phyloP scores from a whole-genome alignment of 306 rosid genomes.

The Alnus glutinosa region DNA sequence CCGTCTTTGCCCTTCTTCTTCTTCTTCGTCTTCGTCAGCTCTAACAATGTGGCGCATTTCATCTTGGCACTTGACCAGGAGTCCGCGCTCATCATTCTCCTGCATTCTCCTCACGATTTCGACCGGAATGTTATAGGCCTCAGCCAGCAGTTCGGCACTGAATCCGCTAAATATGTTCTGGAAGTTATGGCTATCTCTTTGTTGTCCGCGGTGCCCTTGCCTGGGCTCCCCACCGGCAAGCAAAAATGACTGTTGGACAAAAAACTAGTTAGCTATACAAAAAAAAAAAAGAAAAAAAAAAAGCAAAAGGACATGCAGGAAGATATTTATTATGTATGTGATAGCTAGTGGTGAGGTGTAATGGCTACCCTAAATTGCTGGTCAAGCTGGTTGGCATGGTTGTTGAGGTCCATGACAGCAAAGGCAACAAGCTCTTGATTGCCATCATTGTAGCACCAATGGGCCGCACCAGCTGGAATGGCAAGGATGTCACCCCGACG shows the following conservation, averaged over 20 bases:
- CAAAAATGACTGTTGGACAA: constrained; percentile 5
- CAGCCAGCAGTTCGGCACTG: constrained; percentile 20
- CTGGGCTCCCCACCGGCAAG: constrained; percentile 30
- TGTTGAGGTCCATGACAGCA: constrained; percentile 29
- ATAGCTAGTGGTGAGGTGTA: no score
- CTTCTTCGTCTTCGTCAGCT: constrained; percentile 16
- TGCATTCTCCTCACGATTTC: constrained; percentile 17
- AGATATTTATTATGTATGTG: no score
- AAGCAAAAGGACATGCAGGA: no score
- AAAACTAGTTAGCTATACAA: neutral
- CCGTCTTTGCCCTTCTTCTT: constrained; percentile 11
- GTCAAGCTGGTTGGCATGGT: constrained; percentile 34
- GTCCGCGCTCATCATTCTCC: constrained; percentile 1
- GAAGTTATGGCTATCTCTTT: neutral
- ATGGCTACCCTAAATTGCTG: constrained; percentile 19
- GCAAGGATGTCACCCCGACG: constrained; percentile 30
- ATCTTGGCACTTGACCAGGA: constrained; percentile 22
- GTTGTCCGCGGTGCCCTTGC: neutral
- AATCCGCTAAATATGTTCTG: constrained; percentile 16
- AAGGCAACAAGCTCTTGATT: constrained; percentile 19
- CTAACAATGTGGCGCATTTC: constrained; percentile 17
- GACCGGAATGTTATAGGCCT: constrained; percentile 25
- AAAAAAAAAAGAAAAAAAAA: neutral
- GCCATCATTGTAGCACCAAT: constrained; percentile 32
- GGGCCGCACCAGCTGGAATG: constrained; percentile 19